Conservation (phyloP, 345 rosid genomes). For the Corchorus olitorius region DNA sequence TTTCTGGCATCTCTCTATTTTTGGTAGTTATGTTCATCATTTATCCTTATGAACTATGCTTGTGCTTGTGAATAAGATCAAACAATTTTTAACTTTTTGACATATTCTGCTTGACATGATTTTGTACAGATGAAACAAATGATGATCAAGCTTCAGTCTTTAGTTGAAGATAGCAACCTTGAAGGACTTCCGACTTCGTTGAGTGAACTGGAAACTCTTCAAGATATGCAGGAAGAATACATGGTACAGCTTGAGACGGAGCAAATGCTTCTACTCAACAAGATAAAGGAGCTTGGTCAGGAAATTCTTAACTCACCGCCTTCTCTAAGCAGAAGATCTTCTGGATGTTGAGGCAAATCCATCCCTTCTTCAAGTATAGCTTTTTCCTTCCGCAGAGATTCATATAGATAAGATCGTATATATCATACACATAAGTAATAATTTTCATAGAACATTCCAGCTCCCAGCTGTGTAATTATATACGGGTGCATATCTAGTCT, state of each 20-base stretch:
- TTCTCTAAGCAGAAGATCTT: conserved; percentile 43
- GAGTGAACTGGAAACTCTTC: conserved; percentile 74
- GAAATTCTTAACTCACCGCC: conserved; percentile 71
- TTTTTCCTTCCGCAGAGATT: not conserved
- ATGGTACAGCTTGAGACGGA: conserved; percentile 83
- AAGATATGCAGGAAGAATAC: conserved; percentile 77
- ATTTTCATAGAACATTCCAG: not conserved
- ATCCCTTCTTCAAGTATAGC: not conserved
- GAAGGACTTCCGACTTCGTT: conserved; percentile 62
- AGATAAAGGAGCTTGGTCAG: conserved; percentile 89
- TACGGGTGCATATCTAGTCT: not conserved
- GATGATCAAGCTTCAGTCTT: conserved; percentile 59
- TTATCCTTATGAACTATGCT: not conserved
- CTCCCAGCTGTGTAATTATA: not conserved
- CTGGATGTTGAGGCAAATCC: conserved; percentile 35
- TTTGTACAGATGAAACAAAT: conserved; percentile 62
- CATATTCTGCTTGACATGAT: not conserved
- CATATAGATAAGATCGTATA: not conserved
- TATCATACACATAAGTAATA: not conserved
- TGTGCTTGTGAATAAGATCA: conserved; percentile 9
- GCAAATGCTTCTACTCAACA: conserved; percentile 73
- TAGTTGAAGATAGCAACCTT: conserved; percentile 58
- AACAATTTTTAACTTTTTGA: not conserved
- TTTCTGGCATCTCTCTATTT: not conserved
- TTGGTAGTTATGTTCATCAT: not conserved